Percentiles rank a stretch among this genome's conserved stretches.
Conservation (phyloP, 306 rosid species). For the Cucurbita ficifolia region DNA sequence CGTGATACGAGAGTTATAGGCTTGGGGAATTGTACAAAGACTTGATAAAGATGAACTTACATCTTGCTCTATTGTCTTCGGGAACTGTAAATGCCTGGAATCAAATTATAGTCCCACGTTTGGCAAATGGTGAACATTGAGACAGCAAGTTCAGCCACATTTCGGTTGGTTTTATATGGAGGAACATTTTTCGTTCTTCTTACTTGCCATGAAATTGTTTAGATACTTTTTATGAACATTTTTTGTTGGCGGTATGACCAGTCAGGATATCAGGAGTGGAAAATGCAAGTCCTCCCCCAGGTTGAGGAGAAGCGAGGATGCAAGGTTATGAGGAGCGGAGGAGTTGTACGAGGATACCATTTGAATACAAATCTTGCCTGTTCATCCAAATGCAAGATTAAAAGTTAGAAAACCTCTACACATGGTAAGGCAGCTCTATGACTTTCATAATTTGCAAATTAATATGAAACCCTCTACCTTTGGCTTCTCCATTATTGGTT, state of each 20-base stretch:
- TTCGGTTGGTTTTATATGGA: neutral
- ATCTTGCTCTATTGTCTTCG: neutral
- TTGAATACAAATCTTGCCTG: constrained; percentile 33
- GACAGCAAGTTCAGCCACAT: neutral
- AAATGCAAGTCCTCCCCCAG: constrained; percentile 31
- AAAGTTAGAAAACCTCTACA: neutral
- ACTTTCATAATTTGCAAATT: neutral
- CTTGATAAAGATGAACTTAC: neutral
- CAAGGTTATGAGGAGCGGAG: too few species aligned
- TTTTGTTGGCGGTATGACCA: constrained; percentile 33
- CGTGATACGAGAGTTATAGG: neutral
- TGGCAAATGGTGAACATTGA: too few species aligned
- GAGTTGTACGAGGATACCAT: constrained; percentile 33
- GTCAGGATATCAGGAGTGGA: constrained; percentile 32
- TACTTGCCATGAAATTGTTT: neutral
- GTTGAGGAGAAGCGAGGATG: constrained; percentile 30
- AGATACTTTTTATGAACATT: too few species aligned
- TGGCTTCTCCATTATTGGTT: neutral
- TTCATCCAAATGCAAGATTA: constrained; percentile 34
- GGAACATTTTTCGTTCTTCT: neutral
- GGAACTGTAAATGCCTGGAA: neutral
- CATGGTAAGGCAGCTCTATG: constrained; percentile 16
- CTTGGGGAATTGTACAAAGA: neutral
- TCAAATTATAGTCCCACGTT: neutral
- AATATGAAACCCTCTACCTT: neutral